Base-by-base conservation (phyloP, 129 eudicot species). In the Heracleum sosnowskyi region DNA sequence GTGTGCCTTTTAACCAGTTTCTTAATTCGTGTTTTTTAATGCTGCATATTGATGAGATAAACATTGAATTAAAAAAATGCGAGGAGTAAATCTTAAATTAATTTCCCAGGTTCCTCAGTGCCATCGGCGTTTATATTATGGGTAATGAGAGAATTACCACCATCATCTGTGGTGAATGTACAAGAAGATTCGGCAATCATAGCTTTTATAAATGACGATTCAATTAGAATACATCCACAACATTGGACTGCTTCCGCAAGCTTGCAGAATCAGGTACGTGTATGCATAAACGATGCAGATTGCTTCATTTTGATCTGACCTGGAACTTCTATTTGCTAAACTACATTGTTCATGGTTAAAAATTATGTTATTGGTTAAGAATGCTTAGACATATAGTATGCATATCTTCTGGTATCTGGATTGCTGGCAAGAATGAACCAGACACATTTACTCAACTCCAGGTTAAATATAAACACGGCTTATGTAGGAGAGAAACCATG, bases 91-190 rank as follows among this genome's bases (percentile, higher is more conserved):
- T 88, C 96, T 33, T 91, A 92, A 6, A 82, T 88, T 35, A 93
- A n/a, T 73, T 60, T 97, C 73, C 77, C 90, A 95, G 98, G 98
- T 86, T 90, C 97, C 22, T 91, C 98, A 3, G 84, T 89, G 42
- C 98, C 98, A 66, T 92, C 98, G 31, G 97, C 89, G 35, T 88
- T 90, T 86, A 88, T 95, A 36, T 83, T 95, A 73, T 90, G 93
- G 89, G 85, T 90, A 74, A 95, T 95, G 98, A 90, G 96, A 86
- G 98, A 95, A 82, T 78, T 95, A 69, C 90, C 98, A 53, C 98
- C 98, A 24, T 89, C 96, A 10, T 76, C 82, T 45, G 78, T 83
- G 13, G 78, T 79, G 36, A 80, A 64, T 36, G 96, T 88, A 11
- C 87, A 81, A 85, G 98, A 95, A 83, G 36, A 87, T 90, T 83